Evolutionary conservation across 495 filamentous ascomycete genomes (phyloP), one percentile per base, ranked within the genome.

Genomic region (Trichocladium uniseriatum): DNA sequence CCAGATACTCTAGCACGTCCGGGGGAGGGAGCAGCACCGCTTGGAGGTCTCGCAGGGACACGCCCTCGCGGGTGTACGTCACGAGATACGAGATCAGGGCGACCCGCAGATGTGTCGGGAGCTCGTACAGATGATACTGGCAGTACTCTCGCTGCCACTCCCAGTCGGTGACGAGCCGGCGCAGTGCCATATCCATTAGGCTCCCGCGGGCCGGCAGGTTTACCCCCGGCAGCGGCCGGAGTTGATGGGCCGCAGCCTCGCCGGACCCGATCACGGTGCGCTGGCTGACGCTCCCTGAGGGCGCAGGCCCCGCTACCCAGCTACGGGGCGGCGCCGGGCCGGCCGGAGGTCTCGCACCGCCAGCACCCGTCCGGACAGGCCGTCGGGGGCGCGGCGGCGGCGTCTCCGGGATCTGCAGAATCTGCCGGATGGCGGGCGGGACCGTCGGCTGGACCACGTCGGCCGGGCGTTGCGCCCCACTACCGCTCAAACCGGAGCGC

Each of bases 261-360:
- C 16, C 29, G 13, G 19, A 40, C 27, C 22, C 24, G 21, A 20
- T 20, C 13, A 39, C 40, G 21, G 39, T 22, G 16, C 40, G 40
- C n/a, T 24, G 48, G 18, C 43, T 21, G 14, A 18, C 48, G 11
- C 29, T 3, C 13, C 8, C 41, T 8, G 34, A 40, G 0, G 42
- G 35, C 15, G 40, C 24, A 6, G 39, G 18, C 38, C 43, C 28
- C 0, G 62, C 61, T 10, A 83, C 57, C 87, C 87, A 92, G 57
- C 83, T 88, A 24, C 69, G 71, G 2, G 87, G 87, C 16, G 85
- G 71, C 8, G 84, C 75, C 4, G 87, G 86, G 0, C 86, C 87
- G 1, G 84, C 67, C 0, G 78, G 76, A 14, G 70, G 61, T 48
- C 79, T 73, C 50, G 67, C 45, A 24, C 74, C 72, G 35, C 53